These are phyloP conservation scores for Fraxinus angustifolia DNA, from an alignment of 305 asterid genomes.

Conservation along the genomic window DNA sequence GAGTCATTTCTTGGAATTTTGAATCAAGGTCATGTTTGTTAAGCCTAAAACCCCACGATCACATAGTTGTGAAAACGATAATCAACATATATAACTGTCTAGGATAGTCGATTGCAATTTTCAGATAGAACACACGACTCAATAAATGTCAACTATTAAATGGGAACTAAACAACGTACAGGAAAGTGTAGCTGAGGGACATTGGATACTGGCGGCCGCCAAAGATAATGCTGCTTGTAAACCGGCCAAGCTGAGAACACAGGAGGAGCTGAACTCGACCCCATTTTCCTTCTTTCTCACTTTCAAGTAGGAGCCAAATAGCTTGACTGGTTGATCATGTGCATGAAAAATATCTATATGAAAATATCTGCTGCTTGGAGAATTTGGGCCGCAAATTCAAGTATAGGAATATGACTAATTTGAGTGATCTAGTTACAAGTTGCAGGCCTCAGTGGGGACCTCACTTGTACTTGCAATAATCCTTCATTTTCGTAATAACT, in stretches of 20 bases:
- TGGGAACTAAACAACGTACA: conserved; percentile 21
- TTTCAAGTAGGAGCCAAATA: neutral
- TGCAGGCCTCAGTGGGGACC: neutral
- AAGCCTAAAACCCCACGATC: neutral
- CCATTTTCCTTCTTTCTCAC: conserved; percentile 19
- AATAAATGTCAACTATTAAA: neutral
- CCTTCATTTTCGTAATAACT: neutral
- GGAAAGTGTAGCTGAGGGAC: conserved; percentile 26
- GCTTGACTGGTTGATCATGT: neutral
- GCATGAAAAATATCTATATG: neutral
- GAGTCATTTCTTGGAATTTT: neutral
- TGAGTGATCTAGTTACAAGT: neutral
- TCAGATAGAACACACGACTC: neutral
- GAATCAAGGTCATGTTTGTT: neutral
- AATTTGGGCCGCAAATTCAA: neutral
- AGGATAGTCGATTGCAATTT: neutral
- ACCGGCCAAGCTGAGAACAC: conserved; percentile 36
- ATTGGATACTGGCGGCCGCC: conserved; percentile 1
- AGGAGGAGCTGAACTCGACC: conserved; percentile 28
- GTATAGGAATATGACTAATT: neutral
- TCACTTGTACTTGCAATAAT: neutral
- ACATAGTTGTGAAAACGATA: neutral
- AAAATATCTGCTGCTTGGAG: neutral
- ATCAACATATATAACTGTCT: neutral
- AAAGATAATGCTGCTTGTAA: conserved; percentile 18